Evolutionary conservation across 352 stramenopile genomes (phyloP), one percentile per base, ranked within the genome.

Genomic region (Pythium sukuiense): DNA sequence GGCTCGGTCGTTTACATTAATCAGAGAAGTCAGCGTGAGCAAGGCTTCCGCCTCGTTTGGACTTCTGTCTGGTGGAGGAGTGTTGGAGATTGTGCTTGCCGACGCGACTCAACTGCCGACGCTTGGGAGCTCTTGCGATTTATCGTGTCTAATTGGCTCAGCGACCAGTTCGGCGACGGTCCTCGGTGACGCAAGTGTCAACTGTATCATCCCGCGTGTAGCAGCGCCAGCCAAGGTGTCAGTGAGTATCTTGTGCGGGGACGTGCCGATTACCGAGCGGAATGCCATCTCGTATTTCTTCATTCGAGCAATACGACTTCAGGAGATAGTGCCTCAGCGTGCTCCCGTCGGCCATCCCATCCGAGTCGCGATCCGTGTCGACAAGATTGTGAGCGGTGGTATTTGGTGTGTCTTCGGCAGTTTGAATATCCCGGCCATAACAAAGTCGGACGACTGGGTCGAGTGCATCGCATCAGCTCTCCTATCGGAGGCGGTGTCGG

Each of bases 381-480:
- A 43, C 2, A 14, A 63, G 24, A 24, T 1, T 26, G 18, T 67
- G 7, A 53, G 50, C 26, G 18, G 12, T 1, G 18, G 24, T 20
- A 6, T 48, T 3, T 71, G 30, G 45, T 71, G 64, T 33, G 26
- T 71, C 0, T n/a, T 71, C 33, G 64, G 64, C 13, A 53, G 24
- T 16, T 48, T 26, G 5, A 30, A 29, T 20, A 41, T 33, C 8
- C 1, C 37, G 6, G 37, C 43, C 0, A 49, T 5, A 0, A 14
- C 24, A 32, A 26, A 43, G 8, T 59, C 58, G 11, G 24, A 26
- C 1, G 37, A 39, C 5, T 53, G 52, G 1, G 18, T 67, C 24
- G 32, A 20, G 12, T 72, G 65, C 32, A 27, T 33, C 12, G 1
- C 67, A 30, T 57, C 14, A 9, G 67, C 65, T 8, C 14, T 33